These are phyloP conservation scores for Ogataea trehaloabstinens DNA, from an alignment of 805 yeast species.

Conservation along the genomic window DNA sequence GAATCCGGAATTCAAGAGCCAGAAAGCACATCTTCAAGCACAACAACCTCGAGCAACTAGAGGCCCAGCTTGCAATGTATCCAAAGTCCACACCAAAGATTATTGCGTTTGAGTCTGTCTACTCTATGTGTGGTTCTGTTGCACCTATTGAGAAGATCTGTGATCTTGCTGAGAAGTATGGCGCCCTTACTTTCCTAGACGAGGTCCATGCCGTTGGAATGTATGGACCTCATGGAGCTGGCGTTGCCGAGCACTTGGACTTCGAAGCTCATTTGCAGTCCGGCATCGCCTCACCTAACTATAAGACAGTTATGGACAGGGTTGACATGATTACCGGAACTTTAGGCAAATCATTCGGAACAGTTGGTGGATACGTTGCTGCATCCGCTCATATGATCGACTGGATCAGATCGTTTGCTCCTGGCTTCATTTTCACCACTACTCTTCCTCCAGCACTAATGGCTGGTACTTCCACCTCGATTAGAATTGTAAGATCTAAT, in stretches of 20 bases:
- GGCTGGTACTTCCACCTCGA: slow-evolving; percentile 92
- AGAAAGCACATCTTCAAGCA: slow-evolving; percentile 89
- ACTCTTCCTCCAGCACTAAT: slow-evolving; percentile 95
- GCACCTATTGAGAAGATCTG: slow-evolving; percentile 91
- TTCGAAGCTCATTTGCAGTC: slow-evolving; percentile 74
- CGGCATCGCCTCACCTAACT: slow-evolving; percentile 56
- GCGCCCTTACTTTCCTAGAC: slow-evolving; percentile 94
- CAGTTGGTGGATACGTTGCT: slow-evolving; percentile 97
- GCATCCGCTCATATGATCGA: slow-evolving; percentile 81
- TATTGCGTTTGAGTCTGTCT: slow-evolving; percentile 95
- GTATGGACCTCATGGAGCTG: slow-evolving; percentile 99
- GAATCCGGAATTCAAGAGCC: slow-evolving; percentile 87
- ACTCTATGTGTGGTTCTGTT: slow-evolving; percentile 98
- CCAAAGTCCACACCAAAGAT: slow-evolving; percentile 90
- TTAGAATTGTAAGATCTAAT: slow-evolving; percentile 77
- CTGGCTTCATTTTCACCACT: slow-evolving; percentile 97
- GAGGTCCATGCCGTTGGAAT: slow-evolving; percentile 99
- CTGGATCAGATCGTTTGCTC: slow-evolving; percentile 95
- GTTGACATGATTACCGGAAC: slow-evolving; percentile 97
- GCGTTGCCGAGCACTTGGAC: slow-evolving; percentile 96
- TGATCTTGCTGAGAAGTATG: slow-evolving; percentile 95
- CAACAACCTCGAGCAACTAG: slow-evolving; percentile 83
- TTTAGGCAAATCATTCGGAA: slow-evolving; percentile 93
- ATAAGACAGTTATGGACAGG: slow-evolving; percentile 74
- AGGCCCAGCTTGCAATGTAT: slow-evolving; percentile 68